Evolutionary conservation across 495 filamentous ascomycete genomes (phyloP).

Genomic region (Neurospora sp.): DNA sequence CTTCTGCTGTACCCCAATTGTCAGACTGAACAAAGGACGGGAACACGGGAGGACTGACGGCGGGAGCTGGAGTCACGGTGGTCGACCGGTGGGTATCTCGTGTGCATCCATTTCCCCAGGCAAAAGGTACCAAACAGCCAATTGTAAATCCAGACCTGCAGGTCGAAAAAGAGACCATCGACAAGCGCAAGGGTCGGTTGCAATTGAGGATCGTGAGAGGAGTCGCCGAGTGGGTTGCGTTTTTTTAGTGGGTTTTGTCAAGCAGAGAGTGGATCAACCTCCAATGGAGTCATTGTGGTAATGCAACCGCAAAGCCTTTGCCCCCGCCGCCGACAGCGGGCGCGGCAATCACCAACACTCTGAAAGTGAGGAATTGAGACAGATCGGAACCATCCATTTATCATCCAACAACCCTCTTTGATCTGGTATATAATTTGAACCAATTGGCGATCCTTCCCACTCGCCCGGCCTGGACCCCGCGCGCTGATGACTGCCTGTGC

Average conservation of each 20-base stretch:
- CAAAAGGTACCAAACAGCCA: not conserved
- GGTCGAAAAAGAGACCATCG: not conserved
- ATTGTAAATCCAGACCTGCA: not conserved
- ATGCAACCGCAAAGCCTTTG: not conserved
- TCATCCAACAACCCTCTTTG: not conserved
- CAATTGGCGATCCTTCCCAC: not conserved
- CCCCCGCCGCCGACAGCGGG: not conserved
- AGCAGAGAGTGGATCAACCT: not conserved
- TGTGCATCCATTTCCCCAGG: not conserved
- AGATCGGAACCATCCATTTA: not conserved
- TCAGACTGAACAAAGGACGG: not conserved
- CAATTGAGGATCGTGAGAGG: not conserved
- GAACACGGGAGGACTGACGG: not conserved
- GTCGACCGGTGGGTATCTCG: not conserved
- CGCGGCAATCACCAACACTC: not conserved
- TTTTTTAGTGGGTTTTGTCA: not conserved
- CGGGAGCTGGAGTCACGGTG: not conserved
- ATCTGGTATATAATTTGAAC: not conserved
- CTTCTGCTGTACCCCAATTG: not conserved
- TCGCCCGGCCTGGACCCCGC: not conserved
- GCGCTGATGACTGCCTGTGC: not conserved
- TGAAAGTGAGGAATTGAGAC: not conserved
- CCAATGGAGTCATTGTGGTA: not conserved
- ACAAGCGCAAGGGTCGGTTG: not conserved
- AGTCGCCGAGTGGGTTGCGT: not conserved